Evolutionary conservation across 495 filamentous ascomycete genomes (phyloP).

Genomic region (Thermothielavioides terrestris): DNA sequence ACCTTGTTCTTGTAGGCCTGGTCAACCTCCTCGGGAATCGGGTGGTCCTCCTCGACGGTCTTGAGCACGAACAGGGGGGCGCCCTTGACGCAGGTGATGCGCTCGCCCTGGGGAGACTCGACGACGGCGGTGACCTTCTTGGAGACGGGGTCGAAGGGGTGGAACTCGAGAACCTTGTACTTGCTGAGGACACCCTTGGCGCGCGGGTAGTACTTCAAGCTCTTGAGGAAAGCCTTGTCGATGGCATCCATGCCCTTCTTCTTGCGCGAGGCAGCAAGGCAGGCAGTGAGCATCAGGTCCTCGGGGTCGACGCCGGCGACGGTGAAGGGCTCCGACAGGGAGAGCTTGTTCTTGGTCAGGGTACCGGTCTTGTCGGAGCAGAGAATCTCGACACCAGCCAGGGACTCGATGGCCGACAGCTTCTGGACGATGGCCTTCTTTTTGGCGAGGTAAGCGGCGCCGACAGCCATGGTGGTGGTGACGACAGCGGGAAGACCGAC

Average conservation of each 20-base stretch:
- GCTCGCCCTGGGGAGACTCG: slow-evolving; percentile 69
- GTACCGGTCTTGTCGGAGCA: slow-evolving; percentile 98
- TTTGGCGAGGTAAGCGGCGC: slow-evolving; percentile 86
- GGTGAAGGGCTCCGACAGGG: slow-evolving; percentile 74
- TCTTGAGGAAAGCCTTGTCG: slow-evolving; percentile 88
- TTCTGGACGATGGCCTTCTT: slow-evolving; percentile 97
- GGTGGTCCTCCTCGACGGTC: slow-evolving; percentile 73
- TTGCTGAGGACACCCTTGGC: slow-evolving; percentile 66
- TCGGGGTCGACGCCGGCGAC: slow-evolving; percentile 68
- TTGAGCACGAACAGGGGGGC: slow-evolving; percentile 77
- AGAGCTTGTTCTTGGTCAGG: slow-evolving; percentile 87
- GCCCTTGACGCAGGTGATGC: slow-evolving; percentile 83
- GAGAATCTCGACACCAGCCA: slow-evolving; percentile 91
- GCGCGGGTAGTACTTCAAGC: slow-evolving; percentile 65
- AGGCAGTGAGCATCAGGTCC: slow-evolving; percentile 86
- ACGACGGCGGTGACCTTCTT: slow-evolving; percentile 87
- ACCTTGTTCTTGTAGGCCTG: slow-evolving; percentile 83
- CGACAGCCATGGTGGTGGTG: slow-evolving; percentile 94
- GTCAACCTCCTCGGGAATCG: slow-evolving; percentile 62
- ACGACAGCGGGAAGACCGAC: slow-evolving; percentile 95
- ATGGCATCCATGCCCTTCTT: slow-evolving; percentile 94
- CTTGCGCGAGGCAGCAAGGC: slow-evolving; percentile 83
- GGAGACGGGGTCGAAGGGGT: slow-evolving; percentile 87
- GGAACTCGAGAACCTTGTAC: slow-evolving; percentile 73
- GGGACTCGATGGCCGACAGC: slow-evolving; percentile 86